A percentile compares a stretch with the other conserved stretches of the same genome.
Evolutionary conservation across 768 basidiomycete genomes (phyloP).

Genomic region (Goffeauzyma gilvescens): DNA sequence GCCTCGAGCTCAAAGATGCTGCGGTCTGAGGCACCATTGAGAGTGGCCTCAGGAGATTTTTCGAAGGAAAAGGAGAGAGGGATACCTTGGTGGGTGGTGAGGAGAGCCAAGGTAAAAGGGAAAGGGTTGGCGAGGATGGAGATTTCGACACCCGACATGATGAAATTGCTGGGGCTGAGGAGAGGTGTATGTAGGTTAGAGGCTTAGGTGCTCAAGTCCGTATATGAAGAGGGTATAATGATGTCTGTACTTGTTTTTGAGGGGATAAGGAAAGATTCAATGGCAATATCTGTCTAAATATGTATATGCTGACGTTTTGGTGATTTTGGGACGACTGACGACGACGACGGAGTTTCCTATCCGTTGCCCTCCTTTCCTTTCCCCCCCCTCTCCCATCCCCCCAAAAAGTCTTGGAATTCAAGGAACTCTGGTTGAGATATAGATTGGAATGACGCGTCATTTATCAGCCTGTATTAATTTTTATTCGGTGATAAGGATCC

Average conservation of each 20-base stretch:
- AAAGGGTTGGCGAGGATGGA: conserved; percentile 7
- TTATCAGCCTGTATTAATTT: neutral
- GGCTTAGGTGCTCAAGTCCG: too few species aligned
- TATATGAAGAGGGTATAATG: too few species aligned
- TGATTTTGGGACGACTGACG: too few species aligned
- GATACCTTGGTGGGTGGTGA: conserved; percentile 6
- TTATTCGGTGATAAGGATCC: neutral
- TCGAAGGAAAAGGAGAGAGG: too few species aligned
- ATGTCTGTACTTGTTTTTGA: too few species aligned
- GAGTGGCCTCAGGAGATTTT: too few species aligned
- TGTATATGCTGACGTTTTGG: too few species aligned
- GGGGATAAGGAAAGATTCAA: too few species aligned
- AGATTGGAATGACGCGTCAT: neutral
- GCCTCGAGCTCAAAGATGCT: conserved; percentile 3
- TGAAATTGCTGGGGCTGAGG: neutral
- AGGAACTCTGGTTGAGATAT: neutral
- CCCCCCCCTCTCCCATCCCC: neutral
- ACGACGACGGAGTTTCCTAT: too few species aligned
- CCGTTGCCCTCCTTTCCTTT: neutral
- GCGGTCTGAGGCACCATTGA: too few species aligned
- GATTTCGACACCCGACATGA: conserved; percentile 2
- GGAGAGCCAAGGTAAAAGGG: conserved; percentile 6
- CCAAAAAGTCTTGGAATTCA: neutral
- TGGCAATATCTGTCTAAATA: too few species aligned
- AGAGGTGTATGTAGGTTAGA: neutral